Evolutionary conservation across 192 early-diverging fungal genomes (phyloP), one percentile per base, ranked within the genome.

Genomic region (Dissophora globulifera): DNA sequence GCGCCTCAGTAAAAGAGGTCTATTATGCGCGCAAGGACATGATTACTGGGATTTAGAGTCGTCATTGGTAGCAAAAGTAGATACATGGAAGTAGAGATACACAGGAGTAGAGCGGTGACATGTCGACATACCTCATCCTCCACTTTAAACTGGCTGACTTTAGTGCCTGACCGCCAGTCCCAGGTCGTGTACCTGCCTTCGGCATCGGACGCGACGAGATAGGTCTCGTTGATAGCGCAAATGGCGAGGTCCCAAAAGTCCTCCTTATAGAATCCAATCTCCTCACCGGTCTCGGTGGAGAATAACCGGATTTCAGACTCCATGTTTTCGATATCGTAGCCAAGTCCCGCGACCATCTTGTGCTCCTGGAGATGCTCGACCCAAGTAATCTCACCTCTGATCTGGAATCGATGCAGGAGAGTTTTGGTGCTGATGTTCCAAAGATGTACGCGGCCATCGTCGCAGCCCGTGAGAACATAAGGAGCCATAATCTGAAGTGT

Each of bases 161-260:
- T 66, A 23, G 63, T 47, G 15, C 72, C 64, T 1, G 72, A 26
- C 33, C 43, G 51, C 72, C 72, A 76, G 29, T 76, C 48, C 72
- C 72, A 76, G 16, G 63, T 61, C 2, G 58, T 67, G 31, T 76
- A 76, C 26, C 50, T 42, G 3, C 72, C 72, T 15, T 76, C 41
- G 16, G 63, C 72, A 41, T 76, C 62, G 10, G 72, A 76, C 1
- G 72, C 72, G 25, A 62, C 72, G 3, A 76, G 29, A 17, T 56
- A 67, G 1, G 25, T 56, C 10, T 15, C 51, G 16, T 76, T 76
- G 46, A 76, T 67, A 31, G 72, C 72, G 17, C 72, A 76, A 19
- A 76, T 76, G 17, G 72, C 72, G 27, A 76, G 46, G 20, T 67
- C 58, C 72, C 72, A 76, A 55, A 76, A 76, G 38, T 50, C 35